phyloP scores from a whole-genome alignment of 2,329 filamentous ascomycete genomes.

The Huntiella abstrusa region DNA sequence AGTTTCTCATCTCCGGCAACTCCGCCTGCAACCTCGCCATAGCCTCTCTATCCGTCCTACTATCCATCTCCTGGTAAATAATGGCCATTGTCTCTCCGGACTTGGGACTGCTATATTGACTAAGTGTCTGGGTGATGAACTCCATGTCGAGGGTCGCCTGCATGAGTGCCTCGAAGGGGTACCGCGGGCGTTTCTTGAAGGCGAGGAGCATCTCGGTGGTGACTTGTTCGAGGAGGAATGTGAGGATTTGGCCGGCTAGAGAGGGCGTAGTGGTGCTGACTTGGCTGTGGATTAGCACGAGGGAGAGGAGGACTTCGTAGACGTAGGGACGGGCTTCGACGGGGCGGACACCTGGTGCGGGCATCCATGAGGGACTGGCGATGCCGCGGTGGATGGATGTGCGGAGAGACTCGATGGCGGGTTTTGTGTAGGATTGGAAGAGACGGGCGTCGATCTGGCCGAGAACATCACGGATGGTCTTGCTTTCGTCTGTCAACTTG shows the following conservation, averaged over 20 bases:
- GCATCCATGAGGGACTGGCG: conserved; percentile 50
- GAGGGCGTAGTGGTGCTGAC: conserved; percentile 61
- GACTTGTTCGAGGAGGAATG: conserved; percentile 67
- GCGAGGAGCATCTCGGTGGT: conserved; percentile 64
- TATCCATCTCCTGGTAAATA: conserved; percentile 82
- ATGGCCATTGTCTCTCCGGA: conserved; percentile 68
- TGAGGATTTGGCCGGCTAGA: conserved; percentile 64
- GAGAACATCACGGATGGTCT: conserved; percentile 79
- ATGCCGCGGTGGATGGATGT: conserved; percentile 58
- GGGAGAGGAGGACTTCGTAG: conserved; percentile 64
- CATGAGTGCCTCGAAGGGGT: conserved; percentile 69
- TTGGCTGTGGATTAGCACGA: conserved; percentile 85
- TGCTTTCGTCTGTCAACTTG: conserved; percentile 81
- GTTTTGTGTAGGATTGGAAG: conserved; percentile 80
- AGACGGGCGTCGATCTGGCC: conserved; percentile 77
- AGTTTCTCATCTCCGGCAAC: conserved; percentile 70
- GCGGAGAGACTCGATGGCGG: conserved; percentile 48
- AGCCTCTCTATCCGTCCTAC: conserved; percentile 73
- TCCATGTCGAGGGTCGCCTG: conserved; percentile 96
- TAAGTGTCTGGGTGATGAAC: conserved; percentile 86
- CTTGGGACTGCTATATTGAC: conserved; percentile 69
- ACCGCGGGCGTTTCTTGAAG: conserved; percentile 49
- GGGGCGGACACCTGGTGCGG: conserved; percentile 37
- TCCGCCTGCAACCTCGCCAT: conserved; percentile 65
- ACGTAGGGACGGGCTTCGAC: conserved; percentile 71